phyloP scores from a whole-genome alignment of 2,329 filamentous ascomycete species.

The Fusarium agapanthi region DNA sequence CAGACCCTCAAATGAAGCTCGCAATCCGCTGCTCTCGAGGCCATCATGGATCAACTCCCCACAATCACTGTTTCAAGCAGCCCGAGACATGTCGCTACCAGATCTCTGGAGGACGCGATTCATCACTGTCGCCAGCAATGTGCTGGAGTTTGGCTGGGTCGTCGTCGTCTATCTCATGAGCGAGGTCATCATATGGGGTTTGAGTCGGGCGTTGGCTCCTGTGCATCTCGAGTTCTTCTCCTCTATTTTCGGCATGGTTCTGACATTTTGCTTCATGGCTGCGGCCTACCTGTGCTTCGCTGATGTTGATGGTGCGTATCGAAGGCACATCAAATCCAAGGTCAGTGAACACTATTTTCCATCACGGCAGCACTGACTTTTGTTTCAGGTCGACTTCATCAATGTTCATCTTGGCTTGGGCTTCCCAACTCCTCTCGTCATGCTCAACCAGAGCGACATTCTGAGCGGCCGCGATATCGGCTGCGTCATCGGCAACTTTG shows the following conservation, averaged over 20 bases:
- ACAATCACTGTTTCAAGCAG: constrained; percentile 34
- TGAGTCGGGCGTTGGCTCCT: constrained; percentile 49
- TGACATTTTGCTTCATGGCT: constrained; percentile 50
- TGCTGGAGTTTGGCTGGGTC: constrained; percentile 44
- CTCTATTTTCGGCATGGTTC: constrained; percentile 58
- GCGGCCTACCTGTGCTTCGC: constrained; percentile 26
- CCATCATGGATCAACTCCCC: constrained; percentile 14
- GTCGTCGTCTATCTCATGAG: constrained; percentile 51
- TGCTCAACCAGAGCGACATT: constrained; percentile 51
- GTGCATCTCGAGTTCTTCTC: constrained; percentile 55
- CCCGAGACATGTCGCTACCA: constrained; percentile 37
- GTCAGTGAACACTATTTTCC: constrained; percentile 27
- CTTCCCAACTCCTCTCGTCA: constrained; percentile 60
- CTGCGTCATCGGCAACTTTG: constrained; percentile 54
- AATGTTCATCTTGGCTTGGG: constrained; percentile 61
- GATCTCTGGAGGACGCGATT: constrained; percentile 33
- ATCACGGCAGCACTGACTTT: neutral
- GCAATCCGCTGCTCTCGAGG: constrained; percentile 13
- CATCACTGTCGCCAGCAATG: neutral
- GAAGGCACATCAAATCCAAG: constrained; percentile 45
- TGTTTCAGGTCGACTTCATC: constrained; percentile 57
- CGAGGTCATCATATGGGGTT: constrained; percentile 57
- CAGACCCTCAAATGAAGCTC: constrained; percentile 40
- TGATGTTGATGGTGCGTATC: constrained; percentile 43
- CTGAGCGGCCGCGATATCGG: constrained; percentile 49